Conservation (phyloP, 192 early-diverging fungal species). For the Backusella tarrabulga region DNA sequence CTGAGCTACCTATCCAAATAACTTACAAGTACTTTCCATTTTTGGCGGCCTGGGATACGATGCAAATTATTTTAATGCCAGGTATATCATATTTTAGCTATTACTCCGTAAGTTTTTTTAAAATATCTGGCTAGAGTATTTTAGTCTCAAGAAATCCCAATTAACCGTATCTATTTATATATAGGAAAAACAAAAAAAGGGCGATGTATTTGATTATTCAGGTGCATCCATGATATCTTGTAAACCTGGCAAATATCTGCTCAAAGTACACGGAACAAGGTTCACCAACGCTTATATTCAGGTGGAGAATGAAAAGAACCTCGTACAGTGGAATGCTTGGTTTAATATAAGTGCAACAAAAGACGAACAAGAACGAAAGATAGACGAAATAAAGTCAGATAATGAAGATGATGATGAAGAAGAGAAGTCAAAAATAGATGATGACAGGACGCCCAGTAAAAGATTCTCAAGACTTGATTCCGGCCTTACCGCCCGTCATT, state of each 20-base stretch:
- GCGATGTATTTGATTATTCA: constrained; percentile 3
- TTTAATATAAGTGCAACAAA: background rate
- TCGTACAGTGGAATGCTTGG: background rate
- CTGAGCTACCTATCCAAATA: constrained; percentile 42
- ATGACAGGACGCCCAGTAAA: background rate
- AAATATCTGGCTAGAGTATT: background rate
- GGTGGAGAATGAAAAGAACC: constrained; percentile 9
- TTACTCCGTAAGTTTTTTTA: constrained; percentile 35
- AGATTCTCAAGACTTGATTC: background rate
- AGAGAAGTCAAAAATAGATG: background rate
- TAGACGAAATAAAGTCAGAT: background rate
- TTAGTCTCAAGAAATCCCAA: background rate
- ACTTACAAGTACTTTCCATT: constrained; percentile 41
- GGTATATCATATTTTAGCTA: constrained; percentile 38
- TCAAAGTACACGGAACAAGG: background rate
- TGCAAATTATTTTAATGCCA: constrained; percentile 45
- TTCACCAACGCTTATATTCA: background rate
- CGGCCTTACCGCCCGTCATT: background rate
- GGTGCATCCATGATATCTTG: background rate
- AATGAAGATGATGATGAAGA: background rate
- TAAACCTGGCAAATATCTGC: background rate
- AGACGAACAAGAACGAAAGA: background rate
- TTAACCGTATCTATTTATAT: background rate
- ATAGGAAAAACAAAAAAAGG: constrained; percentile 11
- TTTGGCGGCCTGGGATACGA: constrained; percentile 48